These are phyloP conservation scores for Fusarium musae DNA, from an alignment of 2,329 filamentous ascomycete genomes.

Conservation along the genomic window DNA sequence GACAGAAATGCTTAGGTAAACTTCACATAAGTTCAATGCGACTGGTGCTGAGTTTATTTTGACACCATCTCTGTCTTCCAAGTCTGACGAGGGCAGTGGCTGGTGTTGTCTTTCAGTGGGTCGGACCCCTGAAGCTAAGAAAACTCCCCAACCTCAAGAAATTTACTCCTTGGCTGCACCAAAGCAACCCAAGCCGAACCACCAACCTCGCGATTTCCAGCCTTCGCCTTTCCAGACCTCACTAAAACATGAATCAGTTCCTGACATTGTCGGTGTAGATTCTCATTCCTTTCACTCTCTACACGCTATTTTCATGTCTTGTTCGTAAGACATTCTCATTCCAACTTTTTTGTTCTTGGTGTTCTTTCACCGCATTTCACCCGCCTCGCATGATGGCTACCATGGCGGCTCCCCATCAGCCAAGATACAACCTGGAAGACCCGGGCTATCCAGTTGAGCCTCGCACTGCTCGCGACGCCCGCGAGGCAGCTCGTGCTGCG, in stretches of 20 bases:
- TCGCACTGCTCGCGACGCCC: slow-evolving; percentile 42
- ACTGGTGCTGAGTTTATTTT: background rate
- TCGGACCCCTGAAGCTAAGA: background rate
- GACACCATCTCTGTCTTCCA: rapidly evolving
- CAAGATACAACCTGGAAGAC: slow-evolving; percentile 33
- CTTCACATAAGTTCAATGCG: rapidly evolving
- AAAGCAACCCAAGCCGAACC: background rate
- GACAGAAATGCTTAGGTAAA: background rate
- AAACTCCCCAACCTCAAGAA: background rate
- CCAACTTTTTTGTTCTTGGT: background rate
- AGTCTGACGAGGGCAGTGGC: background rate
- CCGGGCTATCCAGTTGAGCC: slow-evolving; percentile 27
- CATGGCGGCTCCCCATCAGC: slow-evolving; percentile 33
- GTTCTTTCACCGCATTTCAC: background rate
- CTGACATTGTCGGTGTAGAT: background rate
- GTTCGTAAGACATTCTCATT: slow-evolving; percentile 1
- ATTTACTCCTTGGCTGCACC: background rate
- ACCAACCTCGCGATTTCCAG: slow-evolving; percentile 39
- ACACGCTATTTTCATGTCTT: background rate
- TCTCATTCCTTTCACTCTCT: slow-evolving; percentile 3
- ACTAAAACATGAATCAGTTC: slow-evolving; percentile 27
- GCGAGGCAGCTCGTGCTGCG: slow-evolving; percentile 39
- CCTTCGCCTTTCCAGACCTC: slow-evolving; percentile 23
- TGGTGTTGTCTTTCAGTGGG: slow-evolving; percentile 14
- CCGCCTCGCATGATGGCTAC: slow-evolving; percentile 19